phyloP scores from a whole-genome alignment of 2,329 filamentous ascomycete genomes.

The Orbilia oligospora region DNA sequence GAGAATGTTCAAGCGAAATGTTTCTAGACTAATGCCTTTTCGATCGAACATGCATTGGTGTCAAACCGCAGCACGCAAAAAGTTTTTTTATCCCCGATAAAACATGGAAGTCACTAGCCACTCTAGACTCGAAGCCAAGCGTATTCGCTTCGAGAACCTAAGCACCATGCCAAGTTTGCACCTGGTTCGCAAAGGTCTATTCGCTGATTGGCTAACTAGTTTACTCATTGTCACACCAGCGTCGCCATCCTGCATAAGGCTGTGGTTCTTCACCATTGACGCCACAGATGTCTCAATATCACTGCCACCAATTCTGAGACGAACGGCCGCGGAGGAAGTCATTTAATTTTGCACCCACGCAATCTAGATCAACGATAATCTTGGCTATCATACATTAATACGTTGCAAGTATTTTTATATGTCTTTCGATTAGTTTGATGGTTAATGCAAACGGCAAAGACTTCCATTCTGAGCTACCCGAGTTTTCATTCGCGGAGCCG shows the following conservation, averaged over 20 bases:
- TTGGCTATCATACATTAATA: conserved; percentile 15
- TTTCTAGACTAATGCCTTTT: conserved; percentile 11
- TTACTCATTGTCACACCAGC: conserved; percentile 15
- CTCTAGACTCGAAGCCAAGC: conserved; percentile 6
- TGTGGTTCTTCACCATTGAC: neutral
- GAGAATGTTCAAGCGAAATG: neutral
- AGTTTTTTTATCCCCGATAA: conserved; percentile 18
- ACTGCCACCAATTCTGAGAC: conserved; percentile 31
- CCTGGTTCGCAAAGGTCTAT: neutral
- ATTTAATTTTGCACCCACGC: conserved; percentile 14
- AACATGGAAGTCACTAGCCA: conserved; percentile 29
- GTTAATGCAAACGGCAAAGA: conserved; percentile 20
- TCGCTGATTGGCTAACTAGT: neutral
- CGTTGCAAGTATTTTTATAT: conserved; percentile 26
- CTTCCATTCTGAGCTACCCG: conserved; percentile 6
- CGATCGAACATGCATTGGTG: conserved; percentile 8
- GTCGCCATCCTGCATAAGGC: conserved; percentile 28
- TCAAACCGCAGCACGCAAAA: conserved; percentile 22
- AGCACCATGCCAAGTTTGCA: neutral
- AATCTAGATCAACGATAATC: neutral
- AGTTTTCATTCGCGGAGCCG: neutral
- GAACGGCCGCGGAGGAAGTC: conserved; percentile 17
- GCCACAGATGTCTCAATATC: conserved; percentile 25
- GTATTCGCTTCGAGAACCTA: neutral
- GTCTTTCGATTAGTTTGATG: neutral